Base-by-base conservation (phyloP, 208 protist species). In the Acanthamoeba divionensis region DNA sequence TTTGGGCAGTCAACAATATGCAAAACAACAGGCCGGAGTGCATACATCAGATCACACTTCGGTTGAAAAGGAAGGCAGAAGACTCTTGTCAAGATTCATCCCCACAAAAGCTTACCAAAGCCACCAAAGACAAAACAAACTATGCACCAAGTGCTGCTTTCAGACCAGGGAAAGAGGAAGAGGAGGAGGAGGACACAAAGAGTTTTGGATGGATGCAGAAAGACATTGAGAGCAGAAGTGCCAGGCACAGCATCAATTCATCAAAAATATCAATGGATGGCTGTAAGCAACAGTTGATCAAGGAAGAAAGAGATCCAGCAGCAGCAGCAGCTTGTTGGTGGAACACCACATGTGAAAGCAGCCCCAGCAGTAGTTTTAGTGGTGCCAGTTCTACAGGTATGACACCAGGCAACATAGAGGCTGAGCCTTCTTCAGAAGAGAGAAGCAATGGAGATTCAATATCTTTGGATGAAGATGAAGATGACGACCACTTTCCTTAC, bases 1-100 rank as follows among this genome's bases (percentile, higher is more conserved):
- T 41, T 33, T 5, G 0, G 0, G 2, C 41, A 79, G 69, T 79
- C 69, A 54, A 54, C 45, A 38, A 47, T 18, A 18, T 79, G 2
- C 50, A 79, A 2, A 79, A 79, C 69, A 79, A 79, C 44, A 26
- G 29, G 33, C 69, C 69, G 10, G 69, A 79, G 69, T 79, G 69
- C 7, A 54, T 79, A 33, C 69, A 79, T 41, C 69, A 18, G 8
- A 18, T 86, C 15, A 44, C 41, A 36, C 7, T 65, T 48, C 47
- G 52, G 29, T 36, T 36, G 31, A 86, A 86, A 55, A 36, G 77
- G 21, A 24, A 33, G 36, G 60, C 77, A 3, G 54, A 48, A 2
- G 60, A 36, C 4, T 60, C 77, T 0, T 86, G 54, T 31, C 77
- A 48, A 5, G 21, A 38, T 3, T 44, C 36, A 18, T 31, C 38